Percentiles rank a stretch among this genome's conserved stretches.
These are phyloP conservation scores for Globisporangium irregulare DNA, from an alignment of 352 stramenopile genomes.

Conservation along the genomic window DNA sequence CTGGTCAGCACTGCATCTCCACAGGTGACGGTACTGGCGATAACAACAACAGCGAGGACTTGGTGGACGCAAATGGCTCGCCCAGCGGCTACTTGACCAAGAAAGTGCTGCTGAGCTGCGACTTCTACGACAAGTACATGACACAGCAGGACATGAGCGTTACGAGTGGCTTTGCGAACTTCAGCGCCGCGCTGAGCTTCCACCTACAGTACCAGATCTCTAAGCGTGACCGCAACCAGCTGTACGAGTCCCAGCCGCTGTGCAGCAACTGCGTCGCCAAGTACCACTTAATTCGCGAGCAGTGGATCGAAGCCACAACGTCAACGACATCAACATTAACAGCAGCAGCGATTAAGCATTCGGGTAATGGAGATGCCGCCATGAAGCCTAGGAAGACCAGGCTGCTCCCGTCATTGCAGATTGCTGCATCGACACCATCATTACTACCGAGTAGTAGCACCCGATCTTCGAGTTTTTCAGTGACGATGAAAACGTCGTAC, in stretches of 20 bases:
- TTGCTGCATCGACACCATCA: neutral
- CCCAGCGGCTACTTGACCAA: slow-evolving; percentile 57
- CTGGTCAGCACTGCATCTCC: slow-evolving; percentile 32
- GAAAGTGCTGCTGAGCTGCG: slow-evolving; percentile 62
- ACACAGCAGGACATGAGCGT: slow-evolving; percentile 41
- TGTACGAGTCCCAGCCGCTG: slow-evolving; percentile 60
- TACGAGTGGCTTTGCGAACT: slow-evolving; percentile 36
- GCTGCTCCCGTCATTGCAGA: slow-evolving; percentile 12
- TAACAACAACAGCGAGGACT: slow-evolving; percentile 4
- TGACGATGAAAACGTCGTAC: slow-evolving; percentile 2
- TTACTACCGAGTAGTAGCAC: neutral
- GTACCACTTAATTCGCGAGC: slow-evolving; percentile 46
- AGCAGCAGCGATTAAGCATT: slow-evolving; percentile 8
- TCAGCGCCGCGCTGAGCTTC: slow-evolving; percentile 40
- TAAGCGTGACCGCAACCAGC: slow-evolving; percentile 43
- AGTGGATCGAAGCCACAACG: slow-evolving; percentile 29
- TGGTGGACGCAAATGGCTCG: neutral
- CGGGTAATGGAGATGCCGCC: neutral
- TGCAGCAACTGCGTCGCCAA: slow-evolving; percentile 38
- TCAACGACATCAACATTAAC: neutral
- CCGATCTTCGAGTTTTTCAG: neutral
- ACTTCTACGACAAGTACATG: slow-evolving; percentile 56
- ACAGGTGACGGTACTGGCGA: neutral
- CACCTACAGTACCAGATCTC: slow-evolving; percentile 52
- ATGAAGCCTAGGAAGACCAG: neutral